These are phyloP conservation scores for Ustilago nuda DNA, from an alignment of 1,284 basidiomycete genomes.

Conservation along the genomic window DNA sequence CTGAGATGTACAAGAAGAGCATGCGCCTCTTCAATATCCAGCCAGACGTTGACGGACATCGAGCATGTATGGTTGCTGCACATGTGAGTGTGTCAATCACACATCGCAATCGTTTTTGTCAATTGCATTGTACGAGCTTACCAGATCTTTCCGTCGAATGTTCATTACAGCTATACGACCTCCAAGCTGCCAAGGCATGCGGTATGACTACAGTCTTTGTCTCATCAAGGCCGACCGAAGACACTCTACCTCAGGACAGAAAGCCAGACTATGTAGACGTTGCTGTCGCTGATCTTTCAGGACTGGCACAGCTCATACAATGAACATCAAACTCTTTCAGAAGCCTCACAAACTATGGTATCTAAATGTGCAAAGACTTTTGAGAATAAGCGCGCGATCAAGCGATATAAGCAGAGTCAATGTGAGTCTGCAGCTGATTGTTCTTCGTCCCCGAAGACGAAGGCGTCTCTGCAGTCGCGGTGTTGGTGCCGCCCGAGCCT, in stretches of 20 bases:
- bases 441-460: constrained; percentile 9
- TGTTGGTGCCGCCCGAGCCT: neutral
- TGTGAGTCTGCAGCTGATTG: constrained; percentile 5
- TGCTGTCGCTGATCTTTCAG: constrained; percentile 25
- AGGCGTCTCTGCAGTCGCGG: neutral
- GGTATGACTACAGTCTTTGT: constrained; percentile 45
- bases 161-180: constrained; percentile 30
- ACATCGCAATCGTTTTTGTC: no score
- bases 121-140: neutral
- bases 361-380: neutral
- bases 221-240: constrained; percentile 31
- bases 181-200: constrained; percentile 35
- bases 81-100: constrained; percentile 18
- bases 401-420: constrained; percentile 18
- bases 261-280: constrained; percentile 39
- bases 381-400: neutral
- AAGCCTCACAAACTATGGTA: neutral
- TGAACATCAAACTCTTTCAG: neutral
- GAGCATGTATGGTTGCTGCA: constrained; percentile 37
- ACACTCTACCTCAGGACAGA: constrained; percentile 21
- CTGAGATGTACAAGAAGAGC: constrained; percentile 23
- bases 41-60: constrained; percentile 8
- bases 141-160: neutral
- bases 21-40: constrained; percentile 31
- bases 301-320: constrained; percentile 21